A percentile compares a stretch with the other conserved stretches of the same genome.
Evolutionary conservation across 2,329 filamentous ascomycete species (phyloP).

Genomic region (Penicillium sp.): DNA sequence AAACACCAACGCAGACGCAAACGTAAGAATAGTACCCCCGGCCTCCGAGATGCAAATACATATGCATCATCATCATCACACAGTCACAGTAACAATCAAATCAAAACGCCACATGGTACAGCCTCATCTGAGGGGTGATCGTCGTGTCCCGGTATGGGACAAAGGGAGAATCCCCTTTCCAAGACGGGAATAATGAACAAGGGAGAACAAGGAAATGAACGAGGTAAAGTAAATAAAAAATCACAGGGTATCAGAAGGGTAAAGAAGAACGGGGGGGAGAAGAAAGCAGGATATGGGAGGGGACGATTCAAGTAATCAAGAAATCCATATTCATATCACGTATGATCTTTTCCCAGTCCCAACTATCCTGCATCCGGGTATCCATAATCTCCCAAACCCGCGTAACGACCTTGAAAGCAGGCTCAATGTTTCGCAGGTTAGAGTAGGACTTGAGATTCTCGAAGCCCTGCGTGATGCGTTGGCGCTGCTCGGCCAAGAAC

Average conservation of each 20-base stretch:
- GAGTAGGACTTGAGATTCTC: constrained; percentile 55
- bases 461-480: constrained; percentile 55
- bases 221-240: constrained; percentile 4
- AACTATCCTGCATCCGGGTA: constrained; percentile 53
- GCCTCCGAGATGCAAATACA: constrained; percentile 18
- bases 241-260: constrained; percentile 21
- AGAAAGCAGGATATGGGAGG: not conserved
- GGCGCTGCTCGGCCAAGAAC: constrained; percentile 54
- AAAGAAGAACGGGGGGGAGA: not conserved
- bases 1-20: not conserved
- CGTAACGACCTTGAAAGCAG: constrained; percentile 55
- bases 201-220: constrained; percentile 1
- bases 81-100: constrained; percentile 2
- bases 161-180: constrained; percentile 1
- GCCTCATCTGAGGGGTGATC: constrained; percentile 10
- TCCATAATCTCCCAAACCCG: constrained; percentile 62
- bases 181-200: constrained; percentile 3
- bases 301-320: constrained; percentile 52
- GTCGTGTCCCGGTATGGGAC: constrained; percentile 10
- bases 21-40: not conserved
- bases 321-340: constrained; percentile 60
- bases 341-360: constrained; percentile 64
- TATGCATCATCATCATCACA: constrained; percentile 1
- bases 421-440: constrained; percentile 57
- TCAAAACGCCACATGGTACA: constrained; percentile 23